phyloP scores from a whole-genome alignment of 2,329 filamentous ascomycete species.

The Aspergillus bombycis region DNA sequence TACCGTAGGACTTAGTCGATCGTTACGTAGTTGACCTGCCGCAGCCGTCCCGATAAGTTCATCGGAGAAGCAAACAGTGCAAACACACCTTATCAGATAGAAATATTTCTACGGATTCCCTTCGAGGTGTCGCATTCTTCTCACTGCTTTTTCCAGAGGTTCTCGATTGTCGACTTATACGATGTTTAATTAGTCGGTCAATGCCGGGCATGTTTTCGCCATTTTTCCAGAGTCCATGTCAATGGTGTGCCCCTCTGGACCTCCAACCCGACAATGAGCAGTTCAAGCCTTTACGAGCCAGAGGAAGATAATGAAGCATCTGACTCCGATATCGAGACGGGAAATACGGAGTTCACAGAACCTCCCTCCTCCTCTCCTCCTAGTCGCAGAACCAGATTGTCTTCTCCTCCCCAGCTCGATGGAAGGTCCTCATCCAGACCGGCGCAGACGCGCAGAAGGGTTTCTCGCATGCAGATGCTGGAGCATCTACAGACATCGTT shows the following conservation, averaged over 20 bases:
- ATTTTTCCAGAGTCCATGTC: constrained; percentile 21
- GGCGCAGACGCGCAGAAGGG: constrained; percentile 1
- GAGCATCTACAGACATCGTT: constrained; percentile 27
- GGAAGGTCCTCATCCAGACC: constrained; percentile 6
- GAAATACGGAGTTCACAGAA: constrained; percentile 11
- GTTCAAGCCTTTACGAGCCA: constrained; percentile 35
- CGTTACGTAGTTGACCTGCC: not conserved
- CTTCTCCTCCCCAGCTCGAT: not conserved
- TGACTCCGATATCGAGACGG: constrained; percentile 21
- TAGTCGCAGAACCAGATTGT: not conserved
- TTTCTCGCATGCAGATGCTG: constrained; percentile 17
- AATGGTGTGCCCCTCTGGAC: constrained; percentile 40
- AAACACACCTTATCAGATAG: constrained; percentile 37
- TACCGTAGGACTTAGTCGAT: constrained; percentile 11
- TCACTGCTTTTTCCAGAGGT: not conserved
- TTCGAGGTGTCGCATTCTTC: not conserved
- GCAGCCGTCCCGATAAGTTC: not conserved
- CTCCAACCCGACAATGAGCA: constrained; percentile 54
- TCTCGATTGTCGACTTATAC: not conserved
- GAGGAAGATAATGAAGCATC: constrained; percentile 35
- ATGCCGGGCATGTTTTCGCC: constrained; percentile 30
- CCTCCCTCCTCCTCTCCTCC: constrained; percentile 21
- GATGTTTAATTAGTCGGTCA: constrained; percentile 5
- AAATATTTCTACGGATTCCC: constrained; percentile 15
- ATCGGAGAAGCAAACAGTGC: constrained; percentile 38